phyloP scores from a whole-genome alignment of 257 asterid genomes.

The Paraleonurus japonicus region DNA sequence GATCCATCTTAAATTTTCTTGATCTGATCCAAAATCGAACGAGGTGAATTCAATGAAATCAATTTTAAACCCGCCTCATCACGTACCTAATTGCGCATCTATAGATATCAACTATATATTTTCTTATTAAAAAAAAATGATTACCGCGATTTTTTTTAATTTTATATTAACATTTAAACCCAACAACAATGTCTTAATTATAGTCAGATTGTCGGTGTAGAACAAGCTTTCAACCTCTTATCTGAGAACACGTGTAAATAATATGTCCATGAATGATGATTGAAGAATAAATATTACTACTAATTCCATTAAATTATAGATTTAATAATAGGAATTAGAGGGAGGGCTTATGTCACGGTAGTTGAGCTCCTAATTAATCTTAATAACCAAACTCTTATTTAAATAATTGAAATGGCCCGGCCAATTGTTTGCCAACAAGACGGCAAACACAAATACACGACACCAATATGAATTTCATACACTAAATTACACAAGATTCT shows the following conservation, averaged over 20 bases:
- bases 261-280: slow-evolving; percentile 21
- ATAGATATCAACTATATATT: too few relatives aligned
- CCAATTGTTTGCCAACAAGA: slow-evolving; percentile 1
- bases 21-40: too few relatives aligned
- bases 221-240: not conserved
- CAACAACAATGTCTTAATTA: slow-evolving; percentile 2
- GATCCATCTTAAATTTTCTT: too few relatives aligned
- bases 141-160: not conserved
- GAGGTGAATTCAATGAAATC: too few relatives aligned
- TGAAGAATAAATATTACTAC: not conserved
- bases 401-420: slow-evolving; percentile 13
- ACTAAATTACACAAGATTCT: not conserved
- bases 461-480: slow-evolving; percentile 10
- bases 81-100: too few relatives aligned
- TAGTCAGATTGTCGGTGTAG: slow-evolving; percentile 23
- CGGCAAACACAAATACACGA: slow-evolving; percentile 23
- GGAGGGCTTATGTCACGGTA: slow-evolving; percentile 37
- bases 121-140: too few relatives aligned
- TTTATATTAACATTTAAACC: not conserved
- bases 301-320: not conserved
- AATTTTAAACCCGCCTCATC: too few relatives aligned
- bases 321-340: not conserved
- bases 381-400: slow-evolving; percentile 23
- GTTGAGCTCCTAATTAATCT: slow-evolving; percentile 27
- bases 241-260: not conserved